Base-by-base conservation (phyloP, 306 rosid genomes). In the Cicer judaicum region DNA sequence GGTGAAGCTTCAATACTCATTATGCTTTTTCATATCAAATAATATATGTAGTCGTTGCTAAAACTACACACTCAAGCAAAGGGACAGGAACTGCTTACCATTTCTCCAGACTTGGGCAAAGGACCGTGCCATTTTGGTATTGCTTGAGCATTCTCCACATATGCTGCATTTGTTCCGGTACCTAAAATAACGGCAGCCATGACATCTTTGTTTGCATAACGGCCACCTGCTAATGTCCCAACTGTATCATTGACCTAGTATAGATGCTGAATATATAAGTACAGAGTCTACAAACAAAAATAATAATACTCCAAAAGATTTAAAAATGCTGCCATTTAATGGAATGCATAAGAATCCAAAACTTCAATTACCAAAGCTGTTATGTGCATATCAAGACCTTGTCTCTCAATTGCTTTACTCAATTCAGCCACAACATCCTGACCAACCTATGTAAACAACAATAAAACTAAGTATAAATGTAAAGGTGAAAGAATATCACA, bases 71-170 rank as follows among this genome's bases (percentile, higher is more conserved):
- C 56, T 67, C 77, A 34, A 62, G 60, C 63, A 49, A 68, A 52
- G 49, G 63, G 50, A 70, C 13, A 41, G 34, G 6, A 67, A 68
- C 8, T 12, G 71, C 91, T 68, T 41, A 93, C 98, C 98, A 90
- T 93, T 69, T 93, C 98, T 79, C 98, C 96, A 2, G 98, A 90
- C 63, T 79, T 72, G 15, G 98, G 96, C 77, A 87, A 75, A 79
- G 76, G 87, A 75, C 96, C 98, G 46, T 90, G 98, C 98, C 93
- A 93, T 74, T 93, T 93, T 75, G 98, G 98, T 80, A 93, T 93
- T 63, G 98, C 91, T 39, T 90, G 89, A 65, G 93, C 98, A 57
- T 82, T 85, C 73, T 93, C 98, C 38, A 90, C 93, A 43, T 93
- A 93, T 3, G 98, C 98, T 6, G 98, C 98, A 81, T 93, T 93